These are phyloP conservation scores for Dimocarpus longan DNA, from an alignment of 345 rosid species.

Conservation along the genomic window DNA sequence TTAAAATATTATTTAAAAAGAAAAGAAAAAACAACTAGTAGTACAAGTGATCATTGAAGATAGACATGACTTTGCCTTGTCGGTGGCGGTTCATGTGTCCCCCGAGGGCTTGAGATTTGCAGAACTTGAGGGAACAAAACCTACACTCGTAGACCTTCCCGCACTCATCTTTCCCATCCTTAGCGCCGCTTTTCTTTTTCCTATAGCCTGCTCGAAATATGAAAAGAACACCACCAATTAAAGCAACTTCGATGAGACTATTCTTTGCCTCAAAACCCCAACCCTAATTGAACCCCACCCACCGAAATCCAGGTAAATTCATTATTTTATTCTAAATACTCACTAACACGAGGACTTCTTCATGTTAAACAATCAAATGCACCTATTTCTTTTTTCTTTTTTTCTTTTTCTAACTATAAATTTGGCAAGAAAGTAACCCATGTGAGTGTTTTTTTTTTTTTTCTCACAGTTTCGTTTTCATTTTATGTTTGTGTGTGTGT, in stretches of 20 bases:
- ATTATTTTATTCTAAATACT: not conserved
- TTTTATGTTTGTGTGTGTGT: no score
- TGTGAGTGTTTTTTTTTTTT: not conserved
- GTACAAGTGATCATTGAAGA: not conserved
- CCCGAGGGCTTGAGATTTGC: constrained; percentile 99
- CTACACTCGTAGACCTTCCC: constrained; percentile 94
- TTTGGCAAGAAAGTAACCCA: not conserved
- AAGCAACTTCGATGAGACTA: constrained; percentile 43
- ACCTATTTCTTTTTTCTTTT: not conserved
- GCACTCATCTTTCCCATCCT: constrained; percentile 84
- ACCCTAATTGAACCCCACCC: constrained; percentile 34
- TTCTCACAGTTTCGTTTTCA: constrained; percentile 1
- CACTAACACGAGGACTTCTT: not conserved
- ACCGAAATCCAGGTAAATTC: constrained; percentile 1
- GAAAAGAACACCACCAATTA: constrained; percentile 30
- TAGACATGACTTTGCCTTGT: constrained; percentile 61
- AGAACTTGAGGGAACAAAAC: constrained; percentile 99
- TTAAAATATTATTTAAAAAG: no score
- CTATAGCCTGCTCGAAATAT: constrained; percentile 35
- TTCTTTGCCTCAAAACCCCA: constrained; percentile 35
- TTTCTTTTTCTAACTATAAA: not conserved
- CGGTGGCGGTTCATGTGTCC: constrained; percentile 99
- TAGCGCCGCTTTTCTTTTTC: constrained; percentile 68
- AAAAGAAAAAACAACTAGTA: no score
- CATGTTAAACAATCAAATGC: not conserved